Percentiles rank a stretch among this genome's conserved stretches.
Conservation (phyloP, 257 asterid genomes). For the Galeopsis tetrahit region DNA sequence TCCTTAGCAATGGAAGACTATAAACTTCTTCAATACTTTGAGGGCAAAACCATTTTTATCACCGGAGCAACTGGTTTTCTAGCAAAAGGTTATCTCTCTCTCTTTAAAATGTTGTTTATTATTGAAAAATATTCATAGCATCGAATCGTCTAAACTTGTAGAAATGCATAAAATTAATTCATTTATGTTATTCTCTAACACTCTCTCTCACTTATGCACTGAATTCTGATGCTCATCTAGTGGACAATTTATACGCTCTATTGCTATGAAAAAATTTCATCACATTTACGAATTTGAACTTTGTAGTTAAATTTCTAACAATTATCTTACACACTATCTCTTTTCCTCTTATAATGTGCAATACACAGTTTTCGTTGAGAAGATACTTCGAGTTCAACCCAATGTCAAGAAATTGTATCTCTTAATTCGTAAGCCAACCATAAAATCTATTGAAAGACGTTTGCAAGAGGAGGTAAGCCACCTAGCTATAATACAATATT, state of each 20-base stretch:
- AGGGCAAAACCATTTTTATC: slow-evolving; percentile 59
- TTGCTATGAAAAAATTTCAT: too few relatives aligned
- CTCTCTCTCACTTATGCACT: slow-evolving; percentile 8
- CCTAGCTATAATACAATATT: neutral
- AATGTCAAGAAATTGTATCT: slow-evolving; percentile 49
- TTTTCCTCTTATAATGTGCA: neutral
- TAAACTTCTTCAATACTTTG: slow-evolving; percentile 37
- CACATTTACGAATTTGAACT: too few relatives aligned
- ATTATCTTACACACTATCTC: neutral
- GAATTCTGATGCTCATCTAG: too few relatives aligned
- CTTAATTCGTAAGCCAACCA: slow-evolving; percentile 34
- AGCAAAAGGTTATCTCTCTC: slow-evolving; percentile 48
- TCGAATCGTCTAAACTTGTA: too few relatives aligned
- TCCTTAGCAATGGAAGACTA: slow-evolving; percentile 41
- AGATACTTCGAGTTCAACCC: slow-evolving; percentile 58
- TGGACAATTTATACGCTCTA: too few relatives aligned
- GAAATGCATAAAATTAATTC: too few relatives aligned
- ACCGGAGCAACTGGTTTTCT: slow-evolving; percentile 69
- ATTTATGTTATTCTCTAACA: too few relatives aligned
- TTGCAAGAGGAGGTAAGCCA: slow-evolving; percentile 49
- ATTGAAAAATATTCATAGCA: too few relatives aligned
- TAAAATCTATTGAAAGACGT: slow-evolving; percentile 31
- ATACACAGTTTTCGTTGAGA: slow-evolving; percentile 47
- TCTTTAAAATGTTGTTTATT: too few relatives aligned
- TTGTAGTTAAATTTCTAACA: too few relatives aligned